These are phyloP conservation scores for Proliferodiscus dingleyae DNA, from an alignment of 2,329 filamentous ascomycete species.

Conservation along the genomic window DNA sequence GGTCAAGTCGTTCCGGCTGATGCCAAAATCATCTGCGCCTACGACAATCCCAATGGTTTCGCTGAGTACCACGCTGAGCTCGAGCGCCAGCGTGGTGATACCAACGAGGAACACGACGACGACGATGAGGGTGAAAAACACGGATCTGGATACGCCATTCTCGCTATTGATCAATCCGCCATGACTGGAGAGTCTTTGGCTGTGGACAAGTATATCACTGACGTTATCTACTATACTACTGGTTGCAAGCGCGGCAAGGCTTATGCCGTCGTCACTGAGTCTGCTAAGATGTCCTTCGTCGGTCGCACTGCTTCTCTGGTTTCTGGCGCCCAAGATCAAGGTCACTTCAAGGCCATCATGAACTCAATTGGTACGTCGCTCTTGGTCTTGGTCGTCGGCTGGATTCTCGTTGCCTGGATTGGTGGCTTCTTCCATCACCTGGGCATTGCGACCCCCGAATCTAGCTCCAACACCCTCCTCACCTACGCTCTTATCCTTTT, in stretches of 20 bases:
- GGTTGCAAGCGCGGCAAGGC: conserved; percentile 78
- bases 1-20: conserved; percentile 67
- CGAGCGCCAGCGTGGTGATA: conserved; percentile 54
- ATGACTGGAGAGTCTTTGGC: conserved; percentile 78
- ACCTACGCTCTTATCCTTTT: conserved; percentile 66
- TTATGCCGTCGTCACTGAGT: conserved; percentile 62
- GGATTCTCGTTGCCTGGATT: conserved; percentile 70
- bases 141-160: conserved; percentile 55
- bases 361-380: conserved; percentile 72
- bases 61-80: conserved; percentile 63
- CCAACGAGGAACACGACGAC: conserved; percentile 49
- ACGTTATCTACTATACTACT: conserved; percentile 72
- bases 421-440: conserved; percentile 73
- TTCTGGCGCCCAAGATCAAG: conserved; percentile 69
- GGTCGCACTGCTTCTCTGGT: conserved; percentile 70
- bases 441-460: conserved; percentile 53
- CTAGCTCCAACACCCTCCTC: conserved; percentile 58
- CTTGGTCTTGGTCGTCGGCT: conserved; percentile 72
- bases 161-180: conserved; percentile 73
- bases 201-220: conserved; percentile 75
- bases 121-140: conserved; percentile 52
- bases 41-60: conserved; percentile 62
- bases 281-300: conserved; percentile 69
- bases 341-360: conserved; percentile 81
- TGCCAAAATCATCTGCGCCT: conserved; percentile 67